Evolutionary conservation across 257 asterid species (phyloP), one percentile per base, ranked within the genome.

Genomic region (Fraxinus pennsylvanica): DNA sequence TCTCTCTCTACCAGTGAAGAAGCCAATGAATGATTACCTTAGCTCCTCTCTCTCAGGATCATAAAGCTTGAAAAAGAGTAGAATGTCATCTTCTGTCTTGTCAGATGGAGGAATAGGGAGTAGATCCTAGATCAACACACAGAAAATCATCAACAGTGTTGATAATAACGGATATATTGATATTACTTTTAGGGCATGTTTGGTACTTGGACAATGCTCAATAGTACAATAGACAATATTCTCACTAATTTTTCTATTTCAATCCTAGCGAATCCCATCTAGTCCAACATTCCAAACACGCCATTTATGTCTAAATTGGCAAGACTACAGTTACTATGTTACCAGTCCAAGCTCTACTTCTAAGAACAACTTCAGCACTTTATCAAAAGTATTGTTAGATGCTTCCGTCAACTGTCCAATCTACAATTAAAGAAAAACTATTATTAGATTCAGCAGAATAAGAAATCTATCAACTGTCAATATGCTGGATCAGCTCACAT

Each of bases 1-100:
- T 61, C 68, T 25, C 32, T 61, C 68, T 21, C 33, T 61, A 9
- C 3, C 27, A 63, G 69, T 19, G 79, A 43, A 72, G 14, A 59
- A 63, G 81, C 45, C 65, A 9, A 38, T 71, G 25, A 73, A 69
- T 63, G 25, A 72, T 78, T 77, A 88, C 92, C 90, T 81, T 32
- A 86, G 85, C 72, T 81, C 87, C 81, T 86, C 92, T 63, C 80
- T 88, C 50, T 86, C 89, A 19, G 90, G 92, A 79, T 86, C 82
- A 73, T 88, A 88, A 81, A 84, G 82, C 85, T 88, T 88, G 84
- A 84, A 88, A 81, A 88, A 86, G 70, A 88, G 80, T 80, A 88
- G 75, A 61, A 86, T 86, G 52, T 84, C 90, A 74, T 86, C 92
- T 79, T 86, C 85, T 57, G 77, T 83, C 82, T 74, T 82, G 63